These are phyloP conservation scores for Persicaria tinctoria DNA, from an alignment of 148 eudicot genomes.

Conservation along the genomic window DNA sequence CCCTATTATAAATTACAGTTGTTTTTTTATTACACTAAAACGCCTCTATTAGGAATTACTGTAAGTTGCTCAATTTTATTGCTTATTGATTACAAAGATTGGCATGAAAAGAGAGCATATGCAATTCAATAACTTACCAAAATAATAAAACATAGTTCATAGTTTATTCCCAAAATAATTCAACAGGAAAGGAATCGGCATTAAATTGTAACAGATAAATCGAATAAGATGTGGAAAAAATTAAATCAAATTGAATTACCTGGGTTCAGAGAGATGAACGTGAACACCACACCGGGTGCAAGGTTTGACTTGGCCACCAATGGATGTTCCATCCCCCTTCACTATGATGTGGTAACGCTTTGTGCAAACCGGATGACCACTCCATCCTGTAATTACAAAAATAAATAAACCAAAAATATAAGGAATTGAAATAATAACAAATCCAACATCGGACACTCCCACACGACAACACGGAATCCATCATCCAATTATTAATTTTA, in stretches of 20 bases:
- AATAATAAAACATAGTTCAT: no score
- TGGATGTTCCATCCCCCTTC: conserved; percentile 60
- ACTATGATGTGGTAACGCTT: conserved; percentile 61
- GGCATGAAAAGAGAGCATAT: no score
- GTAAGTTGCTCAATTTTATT: no score
- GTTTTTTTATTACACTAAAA: no score
- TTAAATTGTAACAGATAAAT: no score
- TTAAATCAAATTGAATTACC: conserved; percentile 32
- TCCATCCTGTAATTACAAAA: conserved; percentile 44
- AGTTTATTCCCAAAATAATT: no score
- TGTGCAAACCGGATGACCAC: conserved; percentile 59
- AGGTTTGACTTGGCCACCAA: conserved; percentile 63
- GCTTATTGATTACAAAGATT: no score
- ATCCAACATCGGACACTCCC: not conserved
- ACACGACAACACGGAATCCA: conserved; percentile 3
- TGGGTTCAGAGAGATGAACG: conserved; percentile 60
- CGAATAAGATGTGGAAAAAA: not conserved
- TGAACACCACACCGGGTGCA: conserved; percentile 64
- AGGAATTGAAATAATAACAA: not conserved
- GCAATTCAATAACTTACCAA: no score
- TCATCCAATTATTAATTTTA: not conserved
- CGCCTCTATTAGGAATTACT: no score
- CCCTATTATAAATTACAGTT: no score
- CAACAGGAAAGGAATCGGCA: no score
- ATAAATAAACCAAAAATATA: not conserved